Conservation (phyloP, 495 filamentous ascomycete genomes). For the Podospora pseudocomata region DNA sequence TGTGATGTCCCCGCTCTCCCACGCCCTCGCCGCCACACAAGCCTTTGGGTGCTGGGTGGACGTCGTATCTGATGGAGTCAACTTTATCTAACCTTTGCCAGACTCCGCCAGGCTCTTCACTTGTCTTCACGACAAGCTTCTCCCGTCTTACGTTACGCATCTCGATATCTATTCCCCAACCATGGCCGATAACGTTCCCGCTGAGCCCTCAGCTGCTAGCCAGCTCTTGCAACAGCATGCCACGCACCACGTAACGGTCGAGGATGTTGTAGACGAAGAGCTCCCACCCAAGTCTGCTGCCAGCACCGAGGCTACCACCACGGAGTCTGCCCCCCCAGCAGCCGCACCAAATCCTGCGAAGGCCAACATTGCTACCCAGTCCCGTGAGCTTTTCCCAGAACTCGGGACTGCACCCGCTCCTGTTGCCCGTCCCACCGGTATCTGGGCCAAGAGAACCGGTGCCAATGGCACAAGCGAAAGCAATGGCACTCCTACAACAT, state of each 20-base stretch:
- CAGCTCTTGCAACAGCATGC: slow-evolving; percentile 75
- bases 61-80: background rate
- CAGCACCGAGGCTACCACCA: slow-evolving; percentile 33
- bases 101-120: background rate
- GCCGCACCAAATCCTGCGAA: slow-evolving; percentile 49
- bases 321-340: slow-evolving; percentile 38
- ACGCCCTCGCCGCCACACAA: background rate
- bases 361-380: slow-evolving; percentile 62
- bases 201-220: slow-evolving; percentile 60
- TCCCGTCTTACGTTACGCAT: background rate
- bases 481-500: slow-evolving; percentile 51
- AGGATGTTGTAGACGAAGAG: slow-evolving; percentile 80
- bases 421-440: slow-evolving; percentile 53
- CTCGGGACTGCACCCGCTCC: slow-evolving; percentile 69
- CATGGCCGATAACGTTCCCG: slow-evolving; percentile 34
- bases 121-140: background rate
- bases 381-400: slow-evolving; percentile 85
- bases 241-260: slow-evolving; percentile 65
- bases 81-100: background rate
- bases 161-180: slow-evolving; percentile 2
- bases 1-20: background rate
- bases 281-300: slow-evolving; percentile 46
- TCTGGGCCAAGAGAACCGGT: slow-evolving; percentile 50
- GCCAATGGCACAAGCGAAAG: slow-evolving; percentile 52
- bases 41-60: background rate